These are phyloP conservation scores for Sutorius australiensis DNA, from an alignment of 768 basidiomycete genomes.

Conservation along the genomic window DNA sequence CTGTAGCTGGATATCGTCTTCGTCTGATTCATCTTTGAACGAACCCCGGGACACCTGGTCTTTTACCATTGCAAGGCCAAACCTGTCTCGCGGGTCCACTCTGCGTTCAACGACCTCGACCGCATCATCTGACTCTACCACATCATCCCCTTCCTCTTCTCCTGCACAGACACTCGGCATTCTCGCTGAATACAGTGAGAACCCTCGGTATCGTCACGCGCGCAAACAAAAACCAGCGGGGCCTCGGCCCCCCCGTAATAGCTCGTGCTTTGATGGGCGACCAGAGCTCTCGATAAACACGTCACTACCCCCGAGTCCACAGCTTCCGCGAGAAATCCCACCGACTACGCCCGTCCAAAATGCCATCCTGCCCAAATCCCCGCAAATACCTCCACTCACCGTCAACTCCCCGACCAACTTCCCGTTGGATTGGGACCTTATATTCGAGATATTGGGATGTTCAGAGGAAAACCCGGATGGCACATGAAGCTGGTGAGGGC, in stretches of 20 bases:
- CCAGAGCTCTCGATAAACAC: constrained; percentile 20
- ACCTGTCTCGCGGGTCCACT: constrained; percentile 15
- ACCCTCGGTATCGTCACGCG: not conserved
- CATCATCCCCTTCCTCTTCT: constrained; percentile 12
- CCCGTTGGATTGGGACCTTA: constrained; percentile 30
- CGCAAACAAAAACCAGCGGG: constrained; percentile 25
- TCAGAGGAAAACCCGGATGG: not conserved
- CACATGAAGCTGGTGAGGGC: constrained; percentile 13
- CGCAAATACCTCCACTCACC: constrained; percentile 3
- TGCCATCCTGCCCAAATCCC: not conserved
- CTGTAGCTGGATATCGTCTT: constrained; percentile 21
- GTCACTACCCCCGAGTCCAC: constrained; percentile 6
- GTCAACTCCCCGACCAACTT: constrained; percentile 16
- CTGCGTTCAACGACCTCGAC: constrained; percentile 13
- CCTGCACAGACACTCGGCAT: constrained; percentile 2
- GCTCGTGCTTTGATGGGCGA: constrained; percentile 3
- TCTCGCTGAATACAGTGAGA: constrained; percentile 5
- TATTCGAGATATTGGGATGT: constrained; percentile 28
- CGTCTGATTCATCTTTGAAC: constrained; percentile 10
- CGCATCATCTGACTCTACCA: constrained; percentile 13
- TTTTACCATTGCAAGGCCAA: constrained; percentile 11
- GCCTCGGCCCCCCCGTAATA: constrained; percentile 23
- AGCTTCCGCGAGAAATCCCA: constrained; percentile 1
- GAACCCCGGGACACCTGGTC: constrained; percentile 18
- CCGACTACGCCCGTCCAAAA: constrained; percentile 1